Percentiles rank a stretch among this genome's conserved stretches.
Conservation (phyloP, 2,329 filamentous ascomycete species). For the Coniochaeta sp. region DNA sequence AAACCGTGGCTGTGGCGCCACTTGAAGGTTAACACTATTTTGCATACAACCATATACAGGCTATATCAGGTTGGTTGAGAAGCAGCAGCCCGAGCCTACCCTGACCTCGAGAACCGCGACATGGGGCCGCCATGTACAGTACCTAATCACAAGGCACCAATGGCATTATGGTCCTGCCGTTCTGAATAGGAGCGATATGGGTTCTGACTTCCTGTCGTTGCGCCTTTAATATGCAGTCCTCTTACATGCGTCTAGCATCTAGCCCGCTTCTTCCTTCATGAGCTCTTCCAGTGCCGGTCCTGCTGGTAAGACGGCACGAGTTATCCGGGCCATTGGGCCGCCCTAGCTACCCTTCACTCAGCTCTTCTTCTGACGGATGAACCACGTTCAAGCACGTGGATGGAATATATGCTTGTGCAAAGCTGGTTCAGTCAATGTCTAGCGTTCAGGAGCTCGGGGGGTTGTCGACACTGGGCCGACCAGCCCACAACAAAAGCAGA, state of each 20-base stretch:
- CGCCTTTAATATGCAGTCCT: not conserved
- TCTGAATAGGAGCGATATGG: not conserved
- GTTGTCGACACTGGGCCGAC: no score
- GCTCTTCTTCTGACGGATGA: no score
- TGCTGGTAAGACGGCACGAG: not conserved
- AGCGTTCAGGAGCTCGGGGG: no score
- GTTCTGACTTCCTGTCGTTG: not conserved
- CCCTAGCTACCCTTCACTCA: not conserved
- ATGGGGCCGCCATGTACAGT: not conserved
- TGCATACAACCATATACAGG: not conserved
- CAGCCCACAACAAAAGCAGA: no score
- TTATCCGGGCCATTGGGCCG: not conserved
- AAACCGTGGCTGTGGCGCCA: not conserved
- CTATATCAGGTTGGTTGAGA: not conserved
- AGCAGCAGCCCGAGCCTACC: not conserved
- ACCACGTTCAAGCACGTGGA: no score
- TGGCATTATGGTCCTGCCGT: not conserved
- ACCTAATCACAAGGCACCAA: no score
- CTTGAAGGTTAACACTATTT: not conserved
- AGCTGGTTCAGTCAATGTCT: no score
- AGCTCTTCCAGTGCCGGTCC: not conserved
- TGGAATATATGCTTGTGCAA: not conserved
- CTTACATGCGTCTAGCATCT: not conserved
- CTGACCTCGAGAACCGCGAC: not conserved
- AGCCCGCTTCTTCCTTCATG: not conserved